A percentile compares a stretch with the other conserved stretches of the same genome.
Evolutionary conservation across 2,329 filamentous ascomycete genomes (phyloP).

Genomic region (Fusarium guadeloupense): DNA sequence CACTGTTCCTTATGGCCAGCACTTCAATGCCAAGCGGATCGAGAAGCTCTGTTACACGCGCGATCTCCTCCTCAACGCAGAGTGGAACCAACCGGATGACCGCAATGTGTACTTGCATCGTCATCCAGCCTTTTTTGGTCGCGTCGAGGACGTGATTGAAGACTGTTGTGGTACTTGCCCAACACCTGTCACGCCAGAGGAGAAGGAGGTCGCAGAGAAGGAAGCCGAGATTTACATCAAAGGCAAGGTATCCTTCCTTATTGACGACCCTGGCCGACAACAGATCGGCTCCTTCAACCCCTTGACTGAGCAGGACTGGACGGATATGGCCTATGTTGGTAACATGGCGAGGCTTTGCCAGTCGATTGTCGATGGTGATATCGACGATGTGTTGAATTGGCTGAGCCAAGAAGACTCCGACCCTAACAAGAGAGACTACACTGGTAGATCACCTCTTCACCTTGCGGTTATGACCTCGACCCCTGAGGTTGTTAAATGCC

Average conservation of each 20-base stretch:
- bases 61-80: constrained; percentile 83
- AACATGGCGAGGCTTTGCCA: constrained; percentile 81
- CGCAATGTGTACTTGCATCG: constrained; percentile 82
- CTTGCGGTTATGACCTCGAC: constrained; percentile 76
- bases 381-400: constrained; percentile 77
- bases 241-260: constrained; percentile 76
- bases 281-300: constrained; percentile 78
- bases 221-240: constrained; percentile 81
- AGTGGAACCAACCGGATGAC: constrained; percentile 83
- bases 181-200: constrained; percentile 72
- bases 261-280: constrained; percentile 84
- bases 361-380: constrained; percentile 79
- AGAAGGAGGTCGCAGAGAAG: constrained; percentile 74
- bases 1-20: constrained; percentile 72
- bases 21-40: constrained; percentile 73
- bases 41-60: constrained; percentile 85
- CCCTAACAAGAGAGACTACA: constrained; percentile 79
- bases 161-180: constrained; percentile 89
- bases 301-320: constrained; percentile 84
- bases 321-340: constrained; percentile 88
- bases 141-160: constrained; percentile 75
- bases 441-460: constrained; percentile 81
- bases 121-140: constrained; percentile 86
- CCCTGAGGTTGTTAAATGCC: constrained; percentile 72
- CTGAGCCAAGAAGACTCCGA: constrained; percentile 72